Evolutionary conservation across 2,329 filamentous ascomycete genomes (phyloP), one percentile per base, ranked within the genome.

Genomic region (Sporothrix brasiliensis): DNA sequence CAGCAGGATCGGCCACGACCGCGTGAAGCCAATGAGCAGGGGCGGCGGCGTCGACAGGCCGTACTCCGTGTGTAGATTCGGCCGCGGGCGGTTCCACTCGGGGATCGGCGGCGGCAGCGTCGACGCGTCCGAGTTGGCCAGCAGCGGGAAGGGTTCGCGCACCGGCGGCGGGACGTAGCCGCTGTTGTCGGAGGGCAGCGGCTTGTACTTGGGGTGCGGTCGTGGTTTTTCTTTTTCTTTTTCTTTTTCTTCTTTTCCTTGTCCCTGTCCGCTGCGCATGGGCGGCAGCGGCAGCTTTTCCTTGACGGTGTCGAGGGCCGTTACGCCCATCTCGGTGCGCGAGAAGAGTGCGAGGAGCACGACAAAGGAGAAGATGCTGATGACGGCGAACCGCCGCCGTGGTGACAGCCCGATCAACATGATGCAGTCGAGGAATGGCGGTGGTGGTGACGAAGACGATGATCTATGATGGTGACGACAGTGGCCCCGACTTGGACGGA

Each of bases 1-100:
- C 14, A 86, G 80, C 0, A 89, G 80, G 70, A 88, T 78, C 1
- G 82, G 82, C 82, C 83, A 63, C 10, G 58, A 63, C 6, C 58
- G 39, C 3, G 58, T 63, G 58, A 63, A 63, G 13, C 58, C 58
- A 11, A 63, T 63, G 1, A 63, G 39, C 19, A 63, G 39, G 14
- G 58, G 58, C 7, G 58, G 58, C 4, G 58, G 58, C 6, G 21
- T n/a, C 2, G 58, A 19, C 21, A 63, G 21, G 21, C 58, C 58
- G 14, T 63, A 80, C 5, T 79, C 77, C 68, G 78, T 78, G 74
- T 81, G 79, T 3, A 80, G 75, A 68, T 82, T 78, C 47, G 77
- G 73, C 19, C 77, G 75, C 0, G 83, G 80, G 13, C 76, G 69
- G 73, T 85, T 85, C 80, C 84, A 85, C 39, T 74, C 41, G 14